A percentile compares a stretch with the other conserved stretches of the same genome.
phyloP scores from a whole-genome alignment of 352 stramenopile genomes.

The Paralagenidium karlingii region DNA sequence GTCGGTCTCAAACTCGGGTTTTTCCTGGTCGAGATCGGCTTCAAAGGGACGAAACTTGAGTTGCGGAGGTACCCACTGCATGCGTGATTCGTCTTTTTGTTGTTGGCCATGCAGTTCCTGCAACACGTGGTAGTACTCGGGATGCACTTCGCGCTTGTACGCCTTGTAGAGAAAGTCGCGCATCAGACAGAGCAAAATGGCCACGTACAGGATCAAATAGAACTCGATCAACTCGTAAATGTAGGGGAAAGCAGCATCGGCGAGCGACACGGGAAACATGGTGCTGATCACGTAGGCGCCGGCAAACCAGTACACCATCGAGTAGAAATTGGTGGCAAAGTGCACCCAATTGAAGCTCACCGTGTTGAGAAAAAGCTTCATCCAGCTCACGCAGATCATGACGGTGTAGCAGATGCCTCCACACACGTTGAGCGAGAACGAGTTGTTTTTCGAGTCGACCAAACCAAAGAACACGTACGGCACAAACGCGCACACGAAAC shows the following conservation, averaged over 20 bases:
- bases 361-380: conserved; percentile 74
- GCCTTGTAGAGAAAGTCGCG: conserved; percentile 77
- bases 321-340: conserved; percentile 30
- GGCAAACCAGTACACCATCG: conserved; percentile 67
- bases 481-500: conserved; percentile 48
- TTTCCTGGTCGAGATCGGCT: conserved; percentile 49
- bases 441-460: conserved; percentile 44
- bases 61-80: conserved; percentile 37
- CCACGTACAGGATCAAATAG: conserved; percentile 60
- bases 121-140: conserved; percentile 82
- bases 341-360: conserved; percentile 70
- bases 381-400: conserved; percentile 67
- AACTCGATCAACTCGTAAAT: conserved; percentile 59
- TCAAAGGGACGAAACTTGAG: conserved; percentile 57
- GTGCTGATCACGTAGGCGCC: conserved; percentile 49
- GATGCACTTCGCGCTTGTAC: conserved; percentile 71
- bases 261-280: conserved; percentile 32
- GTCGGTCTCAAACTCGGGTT: conserved; percentile 3
- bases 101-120: conserved; percentile 74
- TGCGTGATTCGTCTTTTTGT: too few species aligned
- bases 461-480: conserved; percentile 41
- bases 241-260: conserved; percentile 69
- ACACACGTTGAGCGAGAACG: conserved; percentile 54
- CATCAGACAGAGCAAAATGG: conserved; percentile 52
- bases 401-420: conserved; percentile 66